Evolutionary conservation across 1,284 basidiomycete species (phyloP), one percentile per base, ranked within the genome.

Genomic region (Porogramme epimiltina): DNA sequence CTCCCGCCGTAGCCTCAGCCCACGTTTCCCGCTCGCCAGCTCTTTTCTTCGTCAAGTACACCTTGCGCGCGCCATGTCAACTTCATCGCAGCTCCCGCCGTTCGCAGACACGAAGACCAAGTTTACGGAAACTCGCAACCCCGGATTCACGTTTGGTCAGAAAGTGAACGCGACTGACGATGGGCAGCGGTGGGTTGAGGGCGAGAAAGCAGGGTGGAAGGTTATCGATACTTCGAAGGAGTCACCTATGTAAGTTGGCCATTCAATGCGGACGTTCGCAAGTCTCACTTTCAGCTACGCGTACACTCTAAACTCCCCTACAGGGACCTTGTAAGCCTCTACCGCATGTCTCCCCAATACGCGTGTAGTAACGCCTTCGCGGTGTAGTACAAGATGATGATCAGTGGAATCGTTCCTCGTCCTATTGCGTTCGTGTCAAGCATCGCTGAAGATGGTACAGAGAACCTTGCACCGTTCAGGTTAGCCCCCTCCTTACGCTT

Each of bases 381-480:
- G n/a, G 2, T 24, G 4, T 34, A 66, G 67, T 69, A 67, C 42
- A 23, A 44, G 47, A 65, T 91, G 55, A 71, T 91, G 71, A 88
- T 84, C 24, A 85, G 84, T 37, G 81, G 80, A 1, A 80, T 90
- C 50, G 70, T 84, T 31, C 89, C 89, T 13, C 78, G 90, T 37
- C 89, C 90, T 2, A 81, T 91, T 52, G 89, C 85, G 0, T 82
- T 92, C 55, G 80, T 91, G 16, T 90, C 88, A 4, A 82, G 85
- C 11, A 53, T 87, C 18, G 79, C 80, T 13, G 60, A 65, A 2
- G 68, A 78, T 42, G 87, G 87, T 1, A 67, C 74, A 1, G 73
- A 77, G 41, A 92, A 91, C 67, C 78, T 91, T 33, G 81, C 85
- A 13, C 83, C 84, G 1, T 85, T 85, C 68, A 85, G 82, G 79